These are phyloP conservation scores for Aspergillus hancockii DNA, from an alignment of 495 filamentous ascomycete species.

Conservation along the genomic window DNA sequence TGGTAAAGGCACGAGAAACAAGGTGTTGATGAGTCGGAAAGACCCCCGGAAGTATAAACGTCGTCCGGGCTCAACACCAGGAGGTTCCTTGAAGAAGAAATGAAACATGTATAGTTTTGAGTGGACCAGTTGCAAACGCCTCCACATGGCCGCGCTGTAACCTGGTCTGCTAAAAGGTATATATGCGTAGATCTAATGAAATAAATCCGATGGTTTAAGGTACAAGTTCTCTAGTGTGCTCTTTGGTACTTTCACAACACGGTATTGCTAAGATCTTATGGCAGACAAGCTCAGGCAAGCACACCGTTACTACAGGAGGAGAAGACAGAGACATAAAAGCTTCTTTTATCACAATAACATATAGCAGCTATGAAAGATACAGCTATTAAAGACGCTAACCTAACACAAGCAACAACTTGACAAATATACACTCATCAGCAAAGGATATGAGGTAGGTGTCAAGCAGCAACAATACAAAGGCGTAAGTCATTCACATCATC, in stretches of 20 bases:
- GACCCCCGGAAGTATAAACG: constrained; percentile 73
- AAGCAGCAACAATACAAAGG: constrained; percentile 2
- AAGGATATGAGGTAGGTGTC: neutral
- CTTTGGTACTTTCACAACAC: no score
- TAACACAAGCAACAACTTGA: neutral
- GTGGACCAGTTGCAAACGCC: neutral
- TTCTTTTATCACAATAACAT: neutral
- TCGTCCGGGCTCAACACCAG: constrained; percentile 33
- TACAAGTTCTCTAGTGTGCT: no score
- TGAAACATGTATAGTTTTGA: no score
- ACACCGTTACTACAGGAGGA: neutral
- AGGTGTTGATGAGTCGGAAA: constrained; percentile 68
- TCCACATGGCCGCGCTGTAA: no score
- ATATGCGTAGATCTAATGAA: no score
- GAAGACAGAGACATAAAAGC: neutral
- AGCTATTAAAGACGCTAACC: neutral
- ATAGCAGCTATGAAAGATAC: neutral
- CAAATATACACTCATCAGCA: neutral
- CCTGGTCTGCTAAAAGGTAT: no score
- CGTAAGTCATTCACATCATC: constrained; percentile 1
- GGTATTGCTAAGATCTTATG: no score
- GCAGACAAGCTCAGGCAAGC: no score
- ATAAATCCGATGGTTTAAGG: no score
- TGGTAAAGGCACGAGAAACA: constrained; percentile 80
- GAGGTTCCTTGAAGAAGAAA: constrained; percentile 36